Evolutionary conservation across 75 land plant species (phyloP), one percentile per base, ranked within the genome.

Genomic region (Cunninghamia lanceolata): DNA sequence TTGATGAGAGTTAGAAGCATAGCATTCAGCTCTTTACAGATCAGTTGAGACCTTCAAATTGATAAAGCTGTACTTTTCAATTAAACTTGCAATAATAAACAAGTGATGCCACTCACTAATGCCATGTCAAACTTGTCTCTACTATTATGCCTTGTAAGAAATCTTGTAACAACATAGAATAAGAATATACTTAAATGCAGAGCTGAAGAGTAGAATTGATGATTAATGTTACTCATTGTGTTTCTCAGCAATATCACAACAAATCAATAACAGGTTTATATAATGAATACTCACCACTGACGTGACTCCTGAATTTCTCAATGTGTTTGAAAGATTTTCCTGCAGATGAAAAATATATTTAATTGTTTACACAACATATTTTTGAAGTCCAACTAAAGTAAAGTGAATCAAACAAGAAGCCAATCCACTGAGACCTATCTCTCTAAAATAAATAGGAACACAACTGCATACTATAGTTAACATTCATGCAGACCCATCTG

Each of bases 311-410:
- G 79, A 76, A 76, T 35, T 76, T 76, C 34, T 35, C 79, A 76
- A 3, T 1, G 40, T 76, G 79, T 36, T 76, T 76, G 79, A 76
- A 38, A 76, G 79, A 76, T 35, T 76, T 76, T 76, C 79, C 79
- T 76, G 79, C 21, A 76, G 34, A 76, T 3, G 21, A 76, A 76
- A 76, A 76, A 74, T 11, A 16, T 19, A 70, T 30, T 28, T 3
- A 56, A 56, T 56, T 56, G 59, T 56, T 56, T 56, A 15, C 19
- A 11, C 35, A n/a, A 34, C 10, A 71, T 10, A 71, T 32, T 15
- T 76, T 11, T 11, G 25, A 76, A 76, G 1, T 11, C 79, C 79
- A 76, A 76, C 32, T n/a, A n/a, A n/a, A 4, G 30, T 70, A 0
- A n/a, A 76, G 4, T 38, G 40, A 76, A 38, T 38, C 43, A 76